phyloP scores from a whole-genome alignment of 202 grass and related monocot species.

The Schoenoplectus triqueter region DNA sequence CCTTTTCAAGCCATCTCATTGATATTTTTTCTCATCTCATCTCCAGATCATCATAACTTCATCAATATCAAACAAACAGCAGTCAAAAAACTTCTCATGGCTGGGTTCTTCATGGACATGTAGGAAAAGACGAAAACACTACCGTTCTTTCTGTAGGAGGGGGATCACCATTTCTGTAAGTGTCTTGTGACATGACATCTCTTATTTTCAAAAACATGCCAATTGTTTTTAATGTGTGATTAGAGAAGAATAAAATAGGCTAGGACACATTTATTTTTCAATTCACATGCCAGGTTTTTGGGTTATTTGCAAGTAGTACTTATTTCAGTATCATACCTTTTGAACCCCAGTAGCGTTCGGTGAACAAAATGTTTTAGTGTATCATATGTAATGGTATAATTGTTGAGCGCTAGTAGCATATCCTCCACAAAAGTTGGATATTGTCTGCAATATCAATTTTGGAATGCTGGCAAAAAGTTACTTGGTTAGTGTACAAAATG shows the following conservation, averaged over 20 bases:
- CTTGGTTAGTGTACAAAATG: background rate
- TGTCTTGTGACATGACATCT: background rate
- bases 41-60: conserved; percentile 52
- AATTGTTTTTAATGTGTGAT: too few species aligned
- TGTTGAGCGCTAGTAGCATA: background rate
- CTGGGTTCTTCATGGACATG: conserved; percentile 69
- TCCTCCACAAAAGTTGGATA: background rate
- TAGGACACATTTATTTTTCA: too few species aligned
- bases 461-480: background rate
- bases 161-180: conserved; percentile 91
- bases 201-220: too few species aligned
- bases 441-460: background rate
- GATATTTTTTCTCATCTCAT: background rate
- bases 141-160: conserved; percentile 70
- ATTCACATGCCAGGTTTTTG: background rate
- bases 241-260: too few species aligned
- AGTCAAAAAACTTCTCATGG: conserved; percentile 65
- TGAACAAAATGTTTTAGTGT: background rate
- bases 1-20: conserved; percentile 3
- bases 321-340: background rate
- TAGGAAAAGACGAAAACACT: conserved; percentile 71
- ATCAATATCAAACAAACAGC: conserved; percentile 41
- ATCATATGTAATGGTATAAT: background rate
- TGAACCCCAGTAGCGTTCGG: background rate
- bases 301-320: conserved; percentile 7